phyloP scores from a whole-genome alignment of 768 basidiomycete genomes.

The Gloeostereum incarnatum region DNA sequence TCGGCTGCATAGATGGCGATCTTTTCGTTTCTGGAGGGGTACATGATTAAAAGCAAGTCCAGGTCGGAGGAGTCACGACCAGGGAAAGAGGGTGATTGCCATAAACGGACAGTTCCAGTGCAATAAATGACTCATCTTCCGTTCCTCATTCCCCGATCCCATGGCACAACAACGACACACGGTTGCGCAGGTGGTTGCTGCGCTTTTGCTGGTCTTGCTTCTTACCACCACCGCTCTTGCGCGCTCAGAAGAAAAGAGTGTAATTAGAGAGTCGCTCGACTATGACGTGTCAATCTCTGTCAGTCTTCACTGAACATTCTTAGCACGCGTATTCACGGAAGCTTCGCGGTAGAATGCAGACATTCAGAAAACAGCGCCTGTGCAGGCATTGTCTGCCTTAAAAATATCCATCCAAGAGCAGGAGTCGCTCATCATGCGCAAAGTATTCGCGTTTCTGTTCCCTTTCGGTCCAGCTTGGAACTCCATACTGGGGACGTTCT shows the following conservation, averaged over 20 bases:
- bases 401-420: slow-evolving; percentile 52
- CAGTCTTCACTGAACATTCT: neutral
- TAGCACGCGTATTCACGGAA: neutral
- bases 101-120: no score
- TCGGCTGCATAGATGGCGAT: slow-evolving; percentile 49
- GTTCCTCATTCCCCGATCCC: no score
- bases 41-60: slow-evolving; percentile 21
- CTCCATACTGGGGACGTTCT: slow-evolving; percentile 85
- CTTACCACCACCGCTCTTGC: no score
- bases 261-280: no score
- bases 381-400: slow-evolving; percentile 41
- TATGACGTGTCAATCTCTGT: slow-evolving; percentile 1
- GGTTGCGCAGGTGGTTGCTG: no score
- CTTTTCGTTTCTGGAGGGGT: slow-evolving; percentile 45
- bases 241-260: no score
- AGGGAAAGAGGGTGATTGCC: no score
- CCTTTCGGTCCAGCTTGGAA: slow-evolving; percentile 91
- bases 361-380: slow-evolving; percentile 27
- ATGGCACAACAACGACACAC: no score
- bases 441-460: slow-evolving; percentile 74
- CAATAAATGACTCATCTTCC: no score
- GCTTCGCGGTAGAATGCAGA: slow-evolving; percentile 26
- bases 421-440: slow-evolving; percentile 69
- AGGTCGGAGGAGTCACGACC: neutral
- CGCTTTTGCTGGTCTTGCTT: no score